Evolutionary conservation across 2,329 filamentous ascomycete species (phyloP), one percentile per base, ranked within the genome.

Genomic region (Aspergillus persii): DNA sequence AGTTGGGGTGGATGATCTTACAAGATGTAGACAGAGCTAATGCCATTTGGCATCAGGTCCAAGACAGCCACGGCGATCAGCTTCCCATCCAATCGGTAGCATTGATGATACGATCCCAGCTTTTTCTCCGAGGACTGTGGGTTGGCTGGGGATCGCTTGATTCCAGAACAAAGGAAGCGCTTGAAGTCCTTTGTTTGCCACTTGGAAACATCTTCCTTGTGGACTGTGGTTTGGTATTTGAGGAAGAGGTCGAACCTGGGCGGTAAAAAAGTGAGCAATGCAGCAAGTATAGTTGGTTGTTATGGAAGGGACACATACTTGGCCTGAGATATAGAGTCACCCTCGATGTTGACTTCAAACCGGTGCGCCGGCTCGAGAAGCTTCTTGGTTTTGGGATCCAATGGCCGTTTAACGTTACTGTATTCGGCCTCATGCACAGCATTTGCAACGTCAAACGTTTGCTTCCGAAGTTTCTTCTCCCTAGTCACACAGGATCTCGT

Each of bases 1-100:
- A 12, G 33, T 36, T 30, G 8, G 5, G 2, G 7, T 7, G 26
- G 29, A 9, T 27, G 18, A 61, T 57, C 75, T 69, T 66, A 81
- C 79, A 80, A 80, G 18, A 81, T 69, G 61, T 82, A 82, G 51
- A 82, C 80, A 3, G 79, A 81, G 68, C 80, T 82, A 18, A 82
- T 74, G 6, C 77, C 77, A 53, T 72, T 75, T 0, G 79, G 80
- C 44, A 81, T 67, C 27, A 82, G 63, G 58, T 82, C 80, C 51
- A 82, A 67, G 8, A 82, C 80, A 7, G 75, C 80, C 41, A 82
- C 77, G 1, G 80, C 80, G 56, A 82, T 75, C 48, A 82, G 69
- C 54, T 76, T 75, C 9, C 80, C 80, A 68, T 82, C 79, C 26
- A 82, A 64, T 30, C 80, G 76, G 62, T 82, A 82, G 64, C 79